phyloP scores from a whole-genome alignment of 2,329 filamentous ascomycete genomes.

The Xylariaceae sp. region DNA sequence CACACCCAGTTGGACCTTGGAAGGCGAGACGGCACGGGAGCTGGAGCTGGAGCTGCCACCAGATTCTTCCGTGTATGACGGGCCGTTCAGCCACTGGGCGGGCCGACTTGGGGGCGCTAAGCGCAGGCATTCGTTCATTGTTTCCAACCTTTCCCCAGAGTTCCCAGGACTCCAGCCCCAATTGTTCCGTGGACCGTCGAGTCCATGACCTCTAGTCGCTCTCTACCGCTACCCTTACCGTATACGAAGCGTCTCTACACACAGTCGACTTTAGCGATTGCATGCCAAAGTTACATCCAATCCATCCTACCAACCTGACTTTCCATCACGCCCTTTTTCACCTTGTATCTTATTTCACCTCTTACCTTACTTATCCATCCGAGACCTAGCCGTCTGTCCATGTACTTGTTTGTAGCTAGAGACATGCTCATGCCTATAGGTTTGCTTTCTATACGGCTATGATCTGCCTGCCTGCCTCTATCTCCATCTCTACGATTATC shows the following conservation, averaged over 20 bases:
- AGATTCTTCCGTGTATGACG: not conserved
- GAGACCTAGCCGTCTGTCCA: not conserved
- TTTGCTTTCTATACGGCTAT: not conserved
- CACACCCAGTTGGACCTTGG: too few species aligned
- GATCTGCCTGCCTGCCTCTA: not conserved
- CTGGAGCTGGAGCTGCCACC: too few species aligned
- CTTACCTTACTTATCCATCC: not conserved
- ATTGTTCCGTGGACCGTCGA: not conserved
- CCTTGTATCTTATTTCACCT: not conserved
- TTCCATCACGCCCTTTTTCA: not conserved
- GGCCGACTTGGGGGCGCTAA: not conserved
- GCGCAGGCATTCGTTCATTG: not conserved
- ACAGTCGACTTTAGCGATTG: not conserved
- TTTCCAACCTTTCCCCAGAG: not conserved
- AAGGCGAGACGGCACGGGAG: too few species aligned
- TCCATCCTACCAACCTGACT: not conserved
- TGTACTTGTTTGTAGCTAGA: not conserved
- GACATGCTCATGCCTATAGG: not conserved
- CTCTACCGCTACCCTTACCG: not conserved
- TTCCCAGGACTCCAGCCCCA: not conserved
- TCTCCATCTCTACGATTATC: constrained; percentile 1
- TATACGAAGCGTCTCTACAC: not conserved
- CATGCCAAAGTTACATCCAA: not conserved
- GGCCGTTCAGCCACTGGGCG: not conserved
- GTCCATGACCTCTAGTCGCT: not conserved